A percentile compares a stretch with the other conserved stretches of the same genome.
These are phyloP conservation scores for Teratosphaeria zuluensis DNA, from an alignment of 2,329 filamentous ascomycete species.

Conservation along the genomic window DNA sequence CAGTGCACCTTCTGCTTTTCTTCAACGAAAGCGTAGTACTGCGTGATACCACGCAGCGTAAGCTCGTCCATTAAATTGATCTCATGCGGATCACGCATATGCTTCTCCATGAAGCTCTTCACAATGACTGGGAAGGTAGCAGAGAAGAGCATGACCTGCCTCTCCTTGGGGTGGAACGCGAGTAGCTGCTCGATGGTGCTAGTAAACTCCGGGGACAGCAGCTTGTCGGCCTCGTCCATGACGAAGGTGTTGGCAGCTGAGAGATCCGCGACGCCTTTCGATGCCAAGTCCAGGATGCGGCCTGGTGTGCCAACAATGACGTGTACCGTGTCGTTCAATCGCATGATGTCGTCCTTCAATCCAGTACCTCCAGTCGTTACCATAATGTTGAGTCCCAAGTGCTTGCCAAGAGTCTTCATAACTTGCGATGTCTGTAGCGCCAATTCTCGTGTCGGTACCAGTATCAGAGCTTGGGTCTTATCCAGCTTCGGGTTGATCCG, in stretches of 20 bases:
- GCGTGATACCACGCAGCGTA: slow-evolving; percentile 92
- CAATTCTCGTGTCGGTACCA: slow-evolving; percentile 92
- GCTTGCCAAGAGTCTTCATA: slow-evolving; percentile 96
- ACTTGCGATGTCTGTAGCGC: slow-evolving; percentile 98
- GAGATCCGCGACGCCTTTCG: slow-evolving; percentile 92
- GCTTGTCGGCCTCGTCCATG: slow-evolving; percentile 99
- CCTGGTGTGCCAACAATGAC: slow-evolving; percentile 96
- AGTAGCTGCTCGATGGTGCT: slow-evolving; percentile 94
- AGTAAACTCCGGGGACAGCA: slow-evolving; percentile 92
- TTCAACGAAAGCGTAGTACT: slow-evolving; percentile 98
- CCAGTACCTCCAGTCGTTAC: slow-evolving; percentile 95
- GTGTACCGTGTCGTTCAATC: slow-evolving; percentile 87
- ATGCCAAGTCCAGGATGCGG: slow-evolving; percentile 88
- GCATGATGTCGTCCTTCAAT: slow-evolving; percentile 91
- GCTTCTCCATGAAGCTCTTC: slow-evolving; percentile 95
- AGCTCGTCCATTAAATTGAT: slow-evolving; percentile 99
- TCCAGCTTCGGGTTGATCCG: slow-evolving; percentile 93
- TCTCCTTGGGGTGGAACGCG: slow-evolving; percentile 90
- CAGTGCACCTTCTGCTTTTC: slow-evolving; percentile 99
- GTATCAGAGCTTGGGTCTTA: slow-evolving; percentile 92
- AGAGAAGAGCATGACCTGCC: slow-evolving; percentile 98
- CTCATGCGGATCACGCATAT: slow-evolving; percentile 93
- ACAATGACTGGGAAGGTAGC: slow-evolving; percentile 96
- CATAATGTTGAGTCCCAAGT: slow-evolving; percentile 97
- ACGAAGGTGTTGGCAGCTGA: slow-evolving; percentile 96